phyloP scores from a whole-genome alignment of 2,329 filamentous ascomycete species.

The Pseudogymnoascus pannorum region DNA sequence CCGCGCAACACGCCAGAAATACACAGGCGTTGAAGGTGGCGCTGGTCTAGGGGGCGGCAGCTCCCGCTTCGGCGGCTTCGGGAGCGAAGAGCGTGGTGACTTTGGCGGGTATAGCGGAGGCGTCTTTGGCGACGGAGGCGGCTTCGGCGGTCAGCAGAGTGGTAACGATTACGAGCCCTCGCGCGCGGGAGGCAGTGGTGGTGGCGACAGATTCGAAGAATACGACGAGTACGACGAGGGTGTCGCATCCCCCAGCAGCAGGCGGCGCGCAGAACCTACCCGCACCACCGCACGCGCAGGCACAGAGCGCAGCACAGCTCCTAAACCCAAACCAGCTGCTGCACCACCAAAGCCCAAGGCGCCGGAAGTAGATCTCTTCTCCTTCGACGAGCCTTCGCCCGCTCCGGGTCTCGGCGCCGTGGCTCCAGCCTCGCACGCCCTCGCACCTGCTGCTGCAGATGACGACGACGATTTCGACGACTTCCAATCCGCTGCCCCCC shows the following conservation, averaged over 20 bases:
- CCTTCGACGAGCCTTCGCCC: constrained; percentile 70
- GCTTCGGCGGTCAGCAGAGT: constrained; percentile 78
- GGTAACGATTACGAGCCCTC: constrained; percentile 33
- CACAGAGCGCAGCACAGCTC: constrained; percentile 34
- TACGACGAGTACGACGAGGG: constrained; percentile 95
- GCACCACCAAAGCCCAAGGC: too few species aligned
- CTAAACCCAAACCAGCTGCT: too few species aligned
- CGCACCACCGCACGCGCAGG: constrained; percentile 41
- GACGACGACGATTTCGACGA: constrained; percentile 96
- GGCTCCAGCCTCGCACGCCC: constrained; percentile 36
- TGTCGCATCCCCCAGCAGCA: constrained; percentile 39
- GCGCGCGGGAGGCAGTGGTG: constrained; percentile 19
- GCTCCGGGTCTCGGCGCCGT: constrained; percentile 35
- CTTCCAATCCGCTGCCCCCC: constrained; percentile 50
- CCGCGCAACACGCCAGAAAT: constrained; percentile 83
- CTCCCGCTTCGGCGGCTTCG: constrained; percentile 74
- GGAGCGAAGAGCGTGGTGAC: constrained; percentile 60
- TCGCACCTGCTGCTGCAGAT: constrained; percentile 41
- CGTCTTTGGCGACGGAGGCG: constrained; percentile 93
- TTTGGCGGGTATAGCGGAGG: constrained; percentile 59
- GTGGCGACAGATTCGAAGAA: constrained; percentile 74
- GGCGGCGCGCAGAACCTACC: constrained; percentile 31
- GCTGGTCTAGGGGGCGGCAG: constrained; percentile 49
- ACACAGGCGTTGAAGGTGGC: constrained; percentile 87
- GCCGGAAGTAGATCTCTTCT: constrained; percentile 87